phyloP scores from a whole-genome alignment of 2,329 filamentous ascomycete species.

The Penicillium sp. region DNA sequence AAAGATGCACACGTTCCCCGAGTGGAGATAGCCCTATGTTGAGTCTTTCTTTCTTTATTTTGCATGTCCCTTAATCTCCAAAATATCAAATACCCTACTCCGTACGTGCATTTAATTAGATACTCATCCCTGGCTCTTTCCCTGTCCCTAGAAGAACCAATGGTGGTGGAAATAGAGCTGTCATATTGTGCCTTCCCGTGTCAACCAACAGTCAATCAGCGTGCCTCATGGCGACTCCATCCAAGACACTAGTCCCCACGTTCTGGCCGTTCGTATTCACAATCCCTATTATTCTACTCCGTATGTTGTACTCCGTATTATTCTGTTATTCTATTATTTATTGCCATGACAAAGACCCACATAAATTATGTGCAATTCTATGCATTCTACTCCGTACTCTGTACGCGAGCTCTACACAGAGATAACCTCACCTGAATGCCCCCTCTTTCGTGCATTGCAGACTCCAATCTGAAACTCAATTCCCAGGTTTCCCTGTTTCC shows the following conservation, averaged over 20 bases:
- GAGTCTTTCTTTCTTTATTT: not conserved
- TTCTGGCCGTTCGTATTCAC: slow-evolving; percentile 7
- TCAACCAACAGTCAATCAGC: slow-evolving; percentile 4
- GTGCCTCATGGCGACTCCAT: slow-evolving; percentile 7
- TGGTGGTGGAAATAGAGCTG: slow-evolving; percentile 24
- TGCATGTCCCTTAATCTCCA: not conserved
- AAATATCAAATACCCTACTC: not conserved
- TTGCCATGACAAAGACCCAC: not conserved
- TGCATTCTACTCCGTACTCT: not conserved
- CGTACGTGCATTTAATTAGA: not conserved
- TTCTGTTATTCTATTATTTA: not conserved
- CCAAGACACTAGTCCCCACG: slow-evolving; percentile 11
- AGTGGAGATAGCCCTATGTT: slow-evolving; percentile 4
- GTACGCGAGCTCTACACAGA: not conserved
- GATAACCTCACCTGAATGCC: not conserved
- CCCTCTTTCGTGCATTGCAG: not conserved
- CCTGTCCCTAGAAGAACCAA: not conserved
- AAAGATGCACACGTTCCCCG: slow-evolving; percentile 14
- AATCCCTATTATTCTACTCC: slow-evolving; percentile 1
- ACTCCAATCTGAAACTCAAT: not conserved
- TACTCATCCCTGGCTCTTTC: not conserved
- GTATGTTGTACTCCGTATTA: no score
- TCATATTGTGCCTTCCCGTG: slow-evolving; percentile 22
- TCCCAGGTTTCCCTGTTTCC: not conserved
- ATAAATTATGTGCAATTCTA: not conserved